These are phyloP conservation scores for Ustilago sp. DNA, from an alignment of 1,284 basidiomycete species.

Conservation along the genomic window DNA sequence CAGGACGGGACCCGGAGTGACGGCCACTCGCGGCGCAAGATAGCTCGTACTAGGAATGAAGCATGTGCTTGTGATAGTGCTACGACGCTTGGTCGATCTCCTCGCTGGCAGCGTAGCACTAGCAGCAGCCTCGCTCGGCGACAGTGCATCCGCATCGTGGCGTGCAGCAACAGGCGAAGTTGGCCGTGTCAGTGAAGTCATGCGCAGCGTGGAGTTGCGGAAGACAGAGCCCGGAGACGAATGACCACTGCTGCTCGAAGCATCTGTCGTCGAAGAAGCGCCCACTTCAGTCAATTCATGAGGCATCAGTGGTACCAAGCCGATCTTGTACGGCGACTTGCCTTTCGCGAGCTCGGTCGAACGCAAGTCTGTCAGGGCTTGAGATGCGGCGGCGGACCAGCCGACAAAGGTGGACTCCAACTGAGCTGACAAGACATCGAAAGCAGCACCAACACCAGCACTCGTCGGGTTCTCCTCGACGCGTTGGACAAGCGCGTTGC, in stretches of 20 bases:
- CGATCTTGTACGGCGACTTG: constrained; percentile 55
- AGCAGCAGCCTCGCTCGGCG: neutral
- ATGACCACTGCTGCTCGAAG: constrained; percentile 19
- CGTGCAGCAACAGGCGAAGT: constrained; percentile 22
- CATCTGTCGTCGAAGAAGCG: constrained; percentile 23
- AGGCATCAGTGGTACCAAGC: constrained; percentile 51
- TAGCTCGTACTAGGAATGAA: constrained; percentile 31
- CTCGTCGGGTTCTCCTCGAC: constrained; percentile 66
- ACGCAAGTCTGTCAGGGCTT: constrained; percentile 33
- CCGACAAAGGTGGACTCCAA: constrained; percentile 64
- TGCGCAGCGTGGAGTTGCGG: constrained; percentile 20
- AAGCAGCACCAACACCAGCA: constrained; percentile 62
- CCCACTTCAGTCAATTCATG: constrained; percentile 34
- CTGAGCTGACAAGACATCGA: constrained; percentile 51
- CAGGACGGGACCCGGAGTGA: constrained; percentile 9
- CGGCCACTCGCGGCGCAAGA: constrained; percentile 16
- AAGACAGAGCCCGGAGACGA: constrained; percentile 28
- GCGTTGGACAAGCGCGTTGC: constrained; percentile 60
- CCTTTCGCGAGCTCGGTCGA: constrained; percentile 53
- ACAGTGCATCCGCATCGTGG: neutral
- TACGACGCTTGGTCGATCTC: constrained; percentile 34
- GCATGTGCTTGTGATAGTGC: constrained; percentile 39
- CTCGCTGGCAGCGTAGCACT: constrained; percentile 16
- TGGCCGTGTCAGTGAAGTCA: constrained; percentile 43
- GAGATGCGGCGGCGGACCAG: constrained; percentile 54